Base-by-base conservation (phyloP, 148 eudicot genomes). In the Rhododendron molle region DNA sequence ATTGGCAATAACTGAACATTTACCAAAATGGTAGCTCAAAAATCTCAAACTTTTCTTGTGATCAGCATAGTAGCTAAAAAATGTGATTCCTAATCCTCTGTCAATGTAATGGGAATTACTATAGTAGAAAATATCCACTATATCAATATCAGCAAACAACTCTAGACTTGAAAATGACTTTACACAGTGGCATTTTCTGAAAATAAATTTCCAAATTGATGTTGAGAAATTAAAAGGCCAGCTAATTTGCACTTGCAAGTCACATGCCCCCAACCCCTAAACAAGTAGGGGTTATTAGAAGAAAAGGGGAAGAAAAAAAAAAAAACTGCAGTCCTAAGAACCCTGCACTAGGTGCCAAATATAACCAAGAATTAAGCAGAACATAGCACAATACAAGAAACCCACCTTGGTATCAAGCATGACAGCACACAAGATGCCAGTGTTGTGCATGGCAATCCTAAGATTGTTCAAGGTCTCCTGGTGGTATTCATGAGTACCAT, bases 361-460 rank as follows among this genome's bases (percentile, higher is more conserved):
- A 21, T 23, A 43, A 80, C 34, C 40, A 28, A 15, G 36, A 34
- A 80, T 12, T 32, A 30, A 30, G 40, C 54, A 26, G 65, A 80
- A 80, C 10, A 18, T 28, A 23, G 20, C 34, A 7, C 8, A 79
- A 11, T 23, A 4, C 34, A 58, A 49, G 47, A 40, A 60, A 40
- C 52, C 10, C 69, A 93, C 95, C 94, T 93, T 93, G 80, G 95
- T 93, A 82, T 93, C 95, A 84, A 93, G 94, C 95, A 93, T 93
- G 83, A 93, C 93, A 78, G 95, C 95, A 87, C 93, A 92, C 46
- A 93, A 88, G 83, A 87, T 92, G 85, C 91, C 93, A 43, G 95
- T 93, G 83, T 92, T 92, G 6, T 93, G 92, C 94, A 93, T 93
- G 76, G 93, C 95, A 86, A 73, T 84, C 87, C 88, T 90, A 83